Percentiles rank a stretch among this genome's conserved stretches.
Conservation (phyloP, 225 moss, liverwort and hornwort species). For the Neckera pumila region DNA sequence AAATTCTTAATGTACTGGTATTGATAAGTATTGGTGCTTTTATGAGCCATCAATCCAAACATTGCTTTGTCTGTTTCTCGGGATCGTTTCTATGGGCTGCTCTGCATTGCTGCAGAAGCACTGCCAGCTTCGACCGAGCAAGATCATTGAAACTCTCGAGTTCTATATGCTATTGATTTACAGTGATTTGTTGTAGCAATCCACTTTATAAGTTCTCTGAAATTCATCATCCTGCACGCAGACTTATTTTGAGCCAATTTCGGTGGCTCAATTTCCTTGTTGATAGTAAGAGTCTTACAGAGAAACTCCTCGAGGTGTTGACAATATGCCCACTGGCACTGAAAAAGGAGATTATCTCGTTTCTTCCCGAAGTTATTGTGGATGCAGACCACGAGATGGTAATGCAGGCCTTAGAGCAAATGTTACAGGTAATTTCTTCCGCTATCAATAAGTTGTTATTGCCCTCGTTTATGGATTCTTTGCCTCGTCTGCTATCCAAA, state of each 20-base stretch:
- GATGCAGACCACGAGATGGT: slow-evolving; percentile 91
- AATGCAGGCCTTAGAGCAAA: slow-evolving; percentile 58
- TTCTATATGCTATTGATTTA: not conserved
- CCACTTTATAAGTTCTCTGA: not conserved
- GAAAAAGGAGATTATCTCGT: slow-evolving; percentile 83
- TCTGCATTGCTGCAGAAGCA: not conserved
- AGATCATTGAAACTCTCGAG: not conserved
- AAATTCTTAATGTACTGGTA: not conserved
- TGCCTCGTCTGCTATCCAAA: not conserved
- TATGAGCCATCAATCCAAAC: not conserved
- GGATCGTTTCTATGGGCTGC: not conserved
- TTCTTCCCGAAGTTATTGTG: slow-evolving; percentile 74
- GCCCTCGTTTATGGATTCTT: not conserved
- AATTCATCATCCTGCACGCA: not conserved
- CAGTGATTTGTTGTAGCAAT: not conserved
- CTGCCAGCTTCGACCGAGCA: not conserved
- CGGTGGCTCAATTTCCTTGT: slow-evolving; percentile 83
- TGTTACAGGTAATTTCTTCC: slow-evolving; percentile 32
- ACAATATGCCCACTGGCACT: slow-evolving; percentile 74
- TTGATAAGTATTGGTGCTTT: not conserved
- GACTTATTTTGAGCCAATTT: slow-evolving; percentile 87
- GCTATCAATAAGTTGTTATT: not conserved
- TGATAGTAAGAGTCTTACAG: slow-evolving; percentile 63
- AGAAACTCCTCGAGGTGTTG: slow-evolving; percentile 70
- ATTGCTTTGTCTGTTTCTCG: not conserved